Evolutionary conservation across 805 yeast genomes (phyloP).

Genomic region (Ogataea ganodermae): DNA sequence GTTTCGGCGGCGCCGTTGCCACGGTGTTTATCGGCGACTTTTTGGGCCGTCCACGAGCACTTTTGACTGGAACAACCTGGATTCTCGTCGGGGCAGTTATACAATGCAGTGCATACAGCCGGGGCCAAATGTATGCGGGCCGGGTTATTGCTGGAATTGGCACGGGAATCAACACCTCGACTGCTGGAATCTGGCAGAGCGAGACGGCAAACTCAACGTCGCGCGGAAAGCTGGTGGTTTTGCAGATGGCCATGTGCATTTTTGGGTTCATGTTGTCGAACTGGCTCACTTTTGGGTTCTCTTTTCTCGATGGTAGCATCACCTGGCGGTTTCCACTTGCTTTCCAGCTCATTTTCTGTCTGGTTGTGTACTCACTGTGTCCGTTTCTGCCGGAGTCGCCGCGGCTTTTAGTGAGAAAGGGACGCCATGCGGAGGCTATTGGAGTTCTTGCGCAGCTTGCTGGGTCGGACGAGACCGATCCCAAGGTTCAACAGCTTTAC

Average conservation of each 20-base stretch:
- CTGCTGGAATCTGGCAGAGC: conserved; percentile 39
- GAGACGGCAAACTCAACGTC: conserved; percentile 36
- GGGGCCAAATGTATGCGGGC: conserved; percentile 34
- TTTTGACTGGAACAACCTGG: conserved; percentile 25
- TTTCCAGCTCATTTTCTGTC: conserved; percentile 30
- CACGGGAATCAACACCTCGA: conserved; percentile 37
- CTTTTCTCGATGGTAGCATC: conserved; percentile 29
- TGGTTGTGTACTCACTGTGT: conserved; percentile 14
- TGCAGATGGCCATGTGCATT: conserved; percentile 34
- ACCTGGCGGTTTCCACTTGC: conserved; percentile 40
- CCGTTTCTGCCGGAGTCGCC: conserved; percentile 43
- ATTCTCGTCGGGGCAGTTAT: conserved; percentile 28
- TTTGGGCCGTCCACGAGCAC: conserved; percentile 21
- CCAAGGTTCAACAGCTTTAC: conserved; percentile 26
- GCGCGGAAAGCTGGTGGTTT: conserved; percentile 34
- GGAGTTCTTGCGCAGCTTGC: conserved; percentile 41
- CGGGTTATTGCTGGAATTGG: conserved; percentile 38
- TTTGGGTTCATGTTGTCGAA: conserved; percentile 37
- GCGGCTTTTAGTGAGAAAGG: conserved; percentile 41
- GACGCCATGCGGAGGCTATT: conserved; percentile 44
- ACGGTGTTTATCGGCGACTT: conserved; percentile 36
- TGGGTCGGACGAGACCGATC: conserved; percentile 28
- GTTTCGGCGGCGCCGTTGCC: conserved; percentile 37
- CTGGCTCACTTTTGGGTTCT: conserved; percentile 40
- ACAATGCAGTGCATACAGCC: conserved; percentile 24